These are phyloP conservation scores for Arabidopsis hybrid DNA, from an alignment of 441 rosid genomes.

Conservation along the genomic window DNA sequence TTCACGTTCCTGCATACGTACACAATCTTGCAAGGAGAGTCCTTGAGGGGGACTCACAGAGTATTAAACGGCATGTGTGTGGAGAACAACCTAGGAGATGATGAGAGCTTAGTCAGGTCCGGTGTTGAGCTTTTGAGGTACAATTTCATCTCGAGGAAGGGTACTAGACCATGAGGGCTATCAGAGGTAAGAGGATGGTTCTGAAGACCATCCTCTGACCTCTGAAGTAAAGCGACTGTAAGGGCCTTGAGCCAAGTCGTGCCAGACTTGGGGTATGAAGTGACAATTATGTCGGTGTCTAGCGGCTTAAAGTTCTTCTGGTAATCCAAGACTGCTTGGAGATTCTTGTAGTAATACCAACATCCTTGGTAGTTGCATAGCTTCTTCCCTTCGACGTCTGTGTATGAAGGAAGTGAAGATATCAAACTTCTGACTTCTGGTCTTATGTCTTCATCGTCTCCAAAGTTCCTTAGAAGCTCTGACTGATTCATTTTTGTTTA, in stretches of 20 bases:
- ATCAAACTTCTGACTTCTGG: background rate
- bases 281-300: background rate
- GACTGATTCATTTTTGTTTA: background rate
- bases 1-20: background rate
- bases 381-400: background rate
- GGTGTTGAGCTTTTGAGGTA: background rate
- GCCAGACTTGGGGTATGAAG: background rate
- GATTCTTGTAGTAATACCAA: background rate
- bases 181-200: background rate
- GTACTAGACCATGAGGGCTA: background rate
- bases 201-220: background rate
- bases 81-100: background rate
- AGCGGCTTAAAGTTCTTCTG: background rate
- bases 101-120: background rate
- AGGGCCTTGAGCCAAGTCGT: background rate
- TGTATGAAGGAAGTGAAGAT: background rate
- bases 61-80: constrained; percentile 1
- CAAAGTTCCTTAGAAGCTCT: background rate
- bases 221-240: background rate
- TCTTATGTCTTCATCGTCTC: background rate
- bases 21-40: background rate
- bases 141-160: background rate
- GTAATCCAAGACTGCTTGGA: background rate
- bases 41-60: background rate
- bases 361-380: constrained; percentile 4